These are phyloP conservation scores for Hyphopichia khmerensis DNA, from an alignment of 1,139 yeast species.

Conservation along the genomic window DNA sequence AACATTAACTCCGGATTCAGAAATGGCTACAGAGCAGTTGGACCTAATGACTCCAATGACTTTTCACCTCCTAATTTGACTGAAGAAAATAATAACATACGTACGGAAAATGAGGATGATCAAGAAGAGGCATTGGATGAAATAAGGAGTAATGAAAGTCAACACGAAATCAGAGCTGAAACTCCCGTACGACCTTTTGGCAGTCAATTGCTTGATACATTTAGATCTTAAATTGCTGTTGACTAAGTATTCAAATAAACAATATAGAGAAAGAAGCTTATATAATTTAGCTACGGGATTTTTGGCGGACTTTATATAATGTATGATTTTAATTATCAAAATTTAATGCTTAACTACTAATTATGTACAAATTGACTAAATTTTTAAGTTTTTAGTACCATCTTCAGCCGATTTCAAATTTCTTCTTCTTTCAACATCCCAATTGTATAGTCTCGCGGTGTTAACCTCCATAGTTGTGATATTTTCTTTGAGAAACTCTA, in stretches of 20 bases:
- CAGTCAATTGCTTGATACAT: slow-evolving; percentile 57
- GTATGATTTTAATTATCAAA: not conserved
- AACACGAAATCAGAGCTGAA: slow-evolving; percentile 42
- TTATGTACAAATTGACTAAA: slow-evolving; percentile 11
- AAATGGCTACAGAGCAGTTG: slow-evolving; percentile 6
- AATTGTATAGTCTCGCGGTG: slow-evolving; percentile 90
- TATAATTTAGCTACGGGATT: too few relatives aligned
- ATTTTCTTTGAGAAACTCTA: slow-evolving; percentile 85
- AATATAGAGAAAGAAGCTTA: too few relatives aligned
- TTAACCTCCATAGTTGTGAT: slow-evolving; percentile 98
- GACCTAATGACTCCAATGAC: not conserved
- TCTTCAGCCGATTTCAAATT: slow-evolving; percentile 39
- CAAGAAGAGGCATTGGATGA: slow-evolving; percentile 27
- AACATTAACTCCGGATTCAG: slow-evolving; percentile 5
- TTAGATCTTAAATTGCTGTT: slow-evolving; percentile 45
- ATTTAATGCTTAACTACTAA: not conserved
- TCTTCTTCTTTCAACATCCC: slow-evolving; percentile 89
- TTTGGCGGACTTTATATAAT: not conserved
- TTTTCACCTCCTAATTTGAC: slow-evolving; percentile 8
- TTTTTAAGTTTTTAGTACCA: slow-evolving; percentile 34
- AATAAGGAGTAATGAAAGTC: slow-evolving; percentile 18
- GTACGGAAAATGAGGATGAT: slow-evolving; percentile 15
- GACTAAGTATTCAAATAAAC: too few relatives aligned
- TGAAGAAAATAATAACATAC: slow-evolving; percentile 4
- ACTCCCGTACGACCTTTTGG: slow-evolving; percentile 61